A percentile compares a stretch with the other conserved stretches of the same genome.
These are phyloP conservation scores for Colletotrichum sublineola DNA, from an alignment of 2,329 filamentous ascomycete genomes.

Conservation along the genomic window DNA sequence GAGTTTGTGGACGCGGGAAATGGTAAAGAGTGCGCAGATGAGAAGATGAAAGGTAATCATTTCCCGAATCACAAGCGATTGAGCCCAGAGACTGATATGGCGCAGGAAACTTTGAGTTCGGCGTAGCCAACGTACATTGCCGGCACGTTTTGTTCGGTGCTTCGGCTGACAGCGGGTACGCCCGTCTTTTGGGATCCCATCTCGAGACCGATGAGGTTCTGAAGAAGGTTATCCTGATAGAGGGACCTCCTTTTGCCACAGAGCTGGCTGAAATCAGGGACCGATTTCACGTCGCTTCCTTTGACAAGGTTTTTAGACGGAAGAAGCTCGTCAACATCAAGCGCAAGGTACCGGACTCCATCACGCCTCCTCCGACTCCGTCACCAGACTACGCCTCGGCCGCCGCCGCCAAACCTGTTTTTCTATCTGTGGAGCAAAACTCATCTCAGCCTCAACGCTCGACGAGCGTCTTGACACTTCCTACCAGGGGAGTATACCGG, in stretches of 20 bases:
- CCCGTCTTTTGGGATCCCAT: slow-evolving; percentile 54
- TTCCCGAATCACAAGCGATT: neutral
- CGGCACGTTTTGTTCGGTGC: slow-evolving; percentile 57
- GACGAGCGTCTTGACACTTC: neutral
- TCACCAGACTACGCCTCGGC: slow-evolving; percentile 43
- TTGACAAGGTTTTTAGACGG: slow-evolving; percentile 46
- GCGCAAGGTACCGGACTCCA: slow-evolving; percentile 43
- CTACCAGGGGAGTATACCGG: slow-evolving; percentile 32
- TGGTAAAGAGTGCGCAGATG: slow-evolving; percentile 58
- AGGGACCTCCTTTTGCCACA: slow-evolving; percentile 54
- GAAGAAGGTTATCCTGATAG: slow-evolving; percentile 53
- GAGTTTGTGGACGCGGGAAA: slow-evolving; percentile 58
- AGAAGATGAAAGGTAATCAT: slow-evolving; percentile 55
- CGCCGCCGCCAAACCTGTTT: slow-evolving; percentile 28
- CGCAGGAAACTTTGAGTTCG: slow-evolving; percentile 50
- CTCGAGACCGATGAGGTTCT: slow-evolving; percentile 45
- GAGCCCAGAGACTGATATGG: neutral
- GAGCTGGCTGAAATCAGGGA: slow-evolving; percentile 52
- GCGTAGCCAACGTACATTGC: slow-evolving; percentile 55
- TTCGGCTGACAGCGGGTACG: slow-evolving; percentile 58
- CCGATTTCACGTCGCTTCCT: slow-evolving; percentile 46
- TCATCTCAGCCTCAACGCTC: neutral
- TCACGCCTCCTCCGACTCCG: slow-evolving; percentile 44
- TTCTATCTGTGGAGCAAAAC: neutral
- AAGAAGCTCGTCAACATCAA: slow-evolving; percentile 45